Evolutionary conservation across 2,329 filamentous ascomycete genomes (phyloP).

Genomic region (Hypoxylon rubiginosum): DNA sequence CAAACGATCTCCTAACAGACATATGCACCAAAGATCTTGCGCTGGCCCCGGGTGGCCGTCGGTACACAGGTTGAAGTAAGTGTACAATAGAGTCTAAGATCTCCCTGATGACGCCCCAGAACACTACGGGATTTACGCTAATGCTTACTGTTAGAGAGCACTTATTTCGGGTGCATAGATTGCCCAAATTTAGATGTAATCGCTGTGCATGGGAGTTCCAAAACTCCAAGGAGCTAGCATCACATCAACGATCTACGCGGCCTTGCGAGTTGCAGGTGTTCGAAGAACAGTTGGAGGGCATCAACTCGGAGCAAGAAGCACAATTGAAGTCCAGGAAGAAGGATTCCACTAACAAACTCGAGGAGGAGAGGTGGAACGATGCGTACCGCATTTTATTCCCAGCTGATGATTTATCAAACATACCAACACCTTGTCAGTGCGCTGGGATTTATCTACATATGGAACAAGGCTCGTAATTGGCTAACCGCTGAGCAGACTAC

Average conservation of each 20-base stretch:
- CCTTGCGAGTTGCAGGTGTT: constrained; percentile 10
- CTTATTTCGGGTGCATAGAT: background rate
- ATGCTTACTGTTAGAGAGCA: background rate
- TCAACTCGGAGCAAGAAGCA: constrained; percentile 10
- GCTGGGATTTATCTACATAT: background rate
- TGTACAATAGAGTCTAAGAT: background rate
- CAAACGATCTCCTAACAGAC: constrained; percentile 10
- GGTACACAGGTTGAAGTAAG: constrained; percentile 15
- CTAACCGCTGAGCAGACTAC: background rate
- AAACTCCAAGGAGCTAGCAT: constrained; percentile 2
- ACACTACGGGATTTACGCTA: background rate
- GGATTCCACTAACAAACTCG: constrained; percentile 3
- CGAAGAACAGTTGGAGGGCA: constrained; percentile 6
- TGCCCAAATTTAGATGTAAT: constrained; percentile 4
- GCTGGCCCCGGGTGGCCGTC: constrained; percentile 13
- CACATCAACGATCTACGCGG: background rate
- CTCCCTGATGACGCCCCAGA: background rate
- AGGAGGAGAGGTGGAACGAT: constrained; percentile 13
- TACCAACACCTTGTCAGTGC: constrained; percentile 6
- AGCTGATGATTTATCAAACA: constrained; percentile 1
- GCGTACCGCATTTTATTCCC: constrained; percentile 12
- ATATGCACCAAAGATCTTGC: constrained; percentile 7
- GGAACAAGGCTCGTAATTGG: background rate
- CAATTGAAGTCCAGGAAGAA: constrained; percentile 11
- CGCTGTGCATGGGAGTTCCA: constrained; percentile 3